Conservation (phyloP, 192 early-diverging fungal genomes). For the Backusella morwellensis region DNA sequence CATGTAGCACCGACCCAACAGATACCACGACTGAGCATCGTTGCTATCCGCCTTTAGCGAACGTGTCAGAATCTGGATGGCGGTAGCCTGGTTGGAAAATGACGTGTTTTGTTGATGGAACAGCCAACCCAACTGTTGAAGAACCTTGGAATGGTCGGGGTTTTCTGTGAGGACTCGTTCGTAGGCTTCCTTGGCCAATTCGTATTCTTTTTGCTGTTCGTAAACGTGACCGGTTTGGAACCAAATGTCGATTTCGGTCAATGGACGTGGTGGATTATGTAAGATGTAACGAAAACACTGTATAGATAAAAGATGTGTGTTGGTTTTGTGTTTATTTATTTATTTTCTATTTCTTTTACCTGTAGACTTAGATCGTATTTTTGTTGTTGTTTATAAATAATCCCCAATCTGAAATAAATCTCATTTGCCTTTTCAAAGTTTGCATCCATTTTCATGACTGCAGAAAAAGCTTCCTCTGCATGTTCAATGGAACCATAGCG, state of each 20-base stretch:
- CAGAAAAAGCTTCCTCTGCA: constrained; percentile 95
- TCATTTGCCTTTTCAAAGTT: constrained; percentile 97
- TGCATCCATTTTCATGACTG: constrained; percentile 95
- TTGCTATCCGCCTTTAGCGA: constrained; percentile 82
- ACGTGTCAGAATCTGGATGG: constrained; percentile 80
- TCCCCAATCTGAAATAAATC: constrained; percentile 96
- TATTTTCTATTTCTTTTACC: constrained; percentile 36
- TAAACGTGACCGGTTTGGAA: constrained; percentile 97
- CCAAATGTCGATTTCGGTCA: constrained; percentile 94
- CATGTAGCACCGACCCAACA: constrained; percentile 97
- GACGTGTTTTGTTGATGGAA: constrained; percentile 84
- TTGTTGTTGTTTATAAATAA: constrained; percentile 94
- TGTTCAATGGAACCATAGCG: constrained; percentile 95
- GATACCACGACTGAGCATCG: constrained; percentile 93
- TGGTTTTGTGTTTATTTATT: neutral
- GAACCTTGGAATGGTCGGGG: constrained; percentile 91
- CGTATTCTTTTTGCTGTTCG: constrained; percentile 89
- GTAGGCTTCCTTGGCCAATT: constrained; percentile 82
- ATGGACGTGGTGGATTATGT: constrained; percentile 79
- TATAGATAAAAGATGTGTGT: neutral
- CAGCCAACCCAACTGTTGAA: constrained; percentile 96
- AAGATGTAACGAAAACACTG: constrained; percentile 93
- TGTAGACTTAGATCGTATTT: constrained; percentile 72
- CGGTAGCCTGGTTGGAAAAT: constrained; percentile 83
- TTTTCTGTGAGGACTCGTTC: constrained; percentile 87